Percentiles rank a stretch among this genome's conserved stretches.
These are phyloP conservation scores for Apiosordaria backusii DNA, from an alignment of 495 filamentous ascomycete species.

Conservation along the genomic window DNA sequence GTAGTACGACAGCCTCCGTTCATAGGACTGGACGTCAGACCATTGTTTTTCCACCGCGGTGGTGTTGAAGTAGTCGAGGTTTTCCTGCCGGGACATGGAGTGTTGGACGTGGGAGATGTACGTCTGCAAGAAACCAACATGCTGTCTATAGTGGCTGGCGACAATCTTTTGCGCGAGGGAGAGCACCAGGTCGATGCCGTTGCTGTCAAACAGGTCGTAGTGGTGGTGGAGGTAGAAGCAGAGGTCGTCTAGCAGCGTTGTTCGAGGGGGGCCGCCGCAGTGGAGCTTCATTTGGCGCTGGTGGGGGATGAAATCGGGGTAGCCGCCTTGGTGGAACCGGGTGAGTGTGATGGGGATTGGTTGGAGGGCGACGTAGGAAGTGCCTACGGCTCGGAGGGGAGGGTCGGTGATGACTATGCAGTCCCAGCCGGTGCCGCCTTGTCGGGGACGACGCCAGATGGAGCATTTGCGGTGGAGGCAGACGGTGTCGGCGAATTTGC, in stretches of 20 bases:
- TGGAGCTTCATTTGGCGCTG: not conserved
- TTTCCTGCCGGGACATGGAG: not conserved
- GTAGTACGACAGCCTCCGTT: not conserved
- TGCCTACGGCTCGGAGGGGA: not conserved
- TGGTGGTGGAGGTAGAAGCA: conserved; percentile 1
- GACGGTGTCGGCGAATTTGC: not conserved
- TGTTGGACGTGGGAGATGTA: not conserved
- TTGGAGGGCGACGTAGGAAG: not conserved
- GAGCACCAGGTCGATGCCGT: not conserved
- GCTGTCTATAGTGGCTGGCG: not conserved
- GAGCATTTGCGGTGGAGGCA: not conserved
- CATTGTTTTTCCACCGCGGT: not conserved
- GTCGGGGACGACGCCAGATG: not conserved
- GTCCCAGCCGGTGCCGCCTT: not conserved
- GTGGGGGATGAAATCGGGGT: not conserved
- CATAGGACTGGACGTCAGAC: not conserved
- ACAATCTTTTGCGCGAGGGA: conserved; percentile 1
- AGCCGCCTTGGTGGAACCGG: not conserved
- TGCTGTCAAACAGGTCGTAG: not conserved
- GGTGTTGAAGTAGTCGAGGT: conserved; percentile 2
- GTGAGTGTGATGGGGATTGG: not conserved
- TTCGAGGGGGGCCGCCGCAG: not conserved
- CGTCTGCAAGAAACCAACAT: not conserved
- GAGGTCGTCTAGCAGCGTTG: not conserved
- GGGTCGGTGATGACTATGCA: conserved; percentile 1